Evolutionary conservation across 2,329 filamentous ascomycete species (phyloP).

Genomic region (Fusarium subglutinans): DNA sequence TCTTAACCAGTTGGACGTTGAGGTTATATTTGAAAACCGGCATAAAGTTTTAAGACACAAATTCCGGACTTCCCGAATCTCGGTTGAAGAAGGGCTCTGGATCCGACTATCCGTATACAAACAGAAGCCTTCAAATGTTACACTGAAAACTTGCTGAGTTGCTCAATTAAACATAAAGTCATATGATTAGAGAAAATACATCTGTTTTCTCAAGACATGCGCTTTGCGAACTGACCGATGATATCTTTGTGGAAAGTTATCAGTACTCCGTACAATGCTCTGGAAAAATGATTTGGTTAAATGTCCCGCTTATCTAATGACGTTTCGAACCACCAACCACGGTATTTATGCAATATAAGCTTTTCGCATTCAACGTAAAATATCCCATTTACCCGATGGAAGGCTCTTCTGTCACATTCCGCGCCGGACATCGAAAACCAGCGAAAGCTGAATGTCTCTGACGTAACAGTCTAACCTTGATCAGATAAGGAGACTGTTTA

Average conservation of each 20-base stretch:
- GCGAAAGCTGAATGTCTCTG: accelerated
- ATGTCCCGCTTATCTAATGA: background rate
- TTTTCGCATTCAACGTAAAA: background rate
- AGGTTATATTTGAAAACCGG: background rate
- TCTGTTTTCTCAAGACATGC: no score
- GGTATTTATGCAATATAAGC: background rate
- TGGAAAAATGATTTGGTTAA: no score
- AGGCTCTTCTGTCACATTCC: background rate
- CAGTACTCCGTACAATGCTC: no score
- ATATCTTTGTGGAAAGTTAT: no score
- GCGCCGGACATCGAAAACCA: background rate
- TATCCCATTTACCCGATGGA: accelerated
- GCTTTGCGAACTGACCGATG: no score
- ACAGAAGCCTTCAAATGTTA: accelerated
- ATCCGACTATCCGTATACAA: no score
- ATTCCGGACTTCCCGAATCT: background rate
- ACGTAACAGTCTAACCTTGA: accelerated
- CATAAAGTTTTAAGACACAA: background rate
- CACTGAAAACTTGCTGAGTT: accelerated
- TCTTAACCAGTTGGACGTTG: background rate
- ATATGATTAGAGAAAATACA: accelerated
- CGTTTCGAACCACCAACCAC: background rate
- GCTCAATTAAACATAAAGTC: accelerated
- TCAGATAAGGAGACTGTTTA: background rate
- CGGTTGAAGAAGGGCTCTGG: background rate